Percentiles rank a stretch among this genome's conserved stretches.
phyloP scores from a whole-genome alignment of 768 basidiomycete species.

The Daedalea quercina region DNA sequence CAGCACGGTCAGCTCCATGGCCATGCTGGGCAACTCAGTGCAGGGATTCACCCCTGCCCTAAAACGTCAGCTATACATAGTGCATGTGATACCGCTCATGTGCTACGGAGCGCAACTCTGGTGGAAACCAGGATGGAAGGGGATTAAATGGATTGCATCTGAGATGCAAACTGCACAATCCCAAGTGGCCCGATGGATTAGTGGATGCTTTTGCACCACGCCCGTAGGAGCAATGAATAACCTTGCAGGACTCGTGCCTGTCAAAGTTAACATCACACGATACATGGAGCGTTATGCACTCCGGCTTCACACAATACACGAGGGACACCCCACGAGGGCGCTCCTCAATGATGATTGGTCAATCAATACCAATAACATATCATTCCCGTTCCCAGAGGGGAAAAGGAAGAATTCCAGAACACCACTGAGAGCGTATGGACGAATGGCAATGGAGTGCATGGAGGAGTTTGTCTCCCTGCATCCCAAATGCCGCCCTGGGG shows the following conservation, averaged over 20 bases:
- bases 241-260: slow-evolving; percentile 12
- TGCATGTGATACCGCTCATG: slow-evolving; percentile 12
- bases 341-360: neutral
- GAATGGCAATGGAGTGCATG: neutral
- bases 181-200: slow-evolving; percentile 14
- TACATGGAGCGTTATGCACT: neutral
- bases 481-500: too few species aligned
- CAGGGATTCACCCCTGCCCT: slow-evolving; percentile 10
- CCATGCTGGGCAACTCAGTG: slow-evolving; percentile 10
- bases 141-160: slow-evolving; percentile 1
- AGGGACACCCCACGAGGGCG: neutral
- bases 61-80: slow-evolving; percentile 12
- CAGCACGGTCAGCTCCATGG: slow-evolving; percentile 9
- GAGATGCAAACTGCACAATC: slow-evolving; percentile 10
- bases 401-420: neutral
- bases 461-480: neutral
- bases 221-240: slow-evolving; percentile 13
- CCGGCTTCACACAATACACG: neutral
- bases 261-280: slow-evolving; percentile 2
- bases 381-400: neutral
- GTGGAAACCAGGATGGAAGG: slow-evolving; percentile 11
- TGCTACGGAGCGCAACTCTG: slow-evolving; percentile 15
- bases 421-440: neutral
- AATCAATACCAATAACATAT: neutral
- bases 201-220: slow-evolving; percentile 13